Conservation (phyloP, 305 asterid genomes). For the Rubia tinctorum region DNA sequence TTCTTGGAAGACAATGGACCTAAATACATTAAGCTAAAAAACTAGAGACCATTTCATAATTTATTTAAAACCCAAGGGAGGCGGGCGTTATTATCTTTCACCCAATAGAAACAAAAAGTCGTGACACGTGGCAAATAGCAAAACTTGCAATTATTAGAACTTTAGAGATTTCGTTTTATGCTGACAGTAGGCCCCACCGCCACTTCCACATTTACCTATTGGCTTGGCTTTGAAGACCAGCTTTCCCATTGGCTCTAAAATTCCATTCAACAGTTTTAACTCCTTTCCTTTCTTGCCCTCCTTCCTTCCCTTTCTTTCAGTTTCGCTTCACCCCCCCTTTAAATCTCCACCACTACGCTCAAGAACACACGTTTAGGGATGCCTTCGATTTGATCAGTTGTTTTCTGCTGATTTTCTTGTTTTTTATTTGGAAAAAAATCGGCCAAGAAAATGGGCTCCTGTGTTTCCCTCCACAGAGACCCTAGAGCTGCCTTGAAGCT, state of each 20-base stretch:
- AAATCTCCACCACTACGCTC: background rate
- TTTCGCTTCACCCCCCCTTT: background rate
- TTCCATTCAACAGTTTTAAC: background rate
- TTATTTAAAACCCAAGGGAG: background rate
- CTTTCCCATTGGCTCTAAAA: background rate
- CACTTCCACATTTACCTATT: background rate
- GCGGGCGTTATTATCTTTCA: background rate
- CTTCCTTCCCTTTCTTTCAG: conserved; percentile 2
- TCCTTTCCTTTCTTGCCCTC: background rate
- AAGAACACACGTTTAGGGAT: background rate
- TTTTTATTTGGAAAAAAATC: background rate
- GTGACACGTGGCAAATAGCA: background rate
- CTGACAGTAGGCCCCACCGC: conserved; percentile 17
- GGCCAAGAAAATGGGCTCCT: conserved; percentile 52
- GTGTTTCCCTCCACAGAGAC: conserved; percentile 59
- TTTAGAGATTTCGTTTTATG: conserved; percentile 8
- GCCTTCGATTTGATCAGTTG: conserved; percentile 2
- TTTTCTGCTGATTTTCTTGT: background rate
- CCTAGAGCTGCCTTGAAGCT: conserved; percentile 40
- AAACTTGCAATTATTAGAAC: conserved; percentile 9
- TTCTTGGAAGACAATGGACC: too few relatives aligned
- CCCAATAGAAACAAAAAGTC: background rate
- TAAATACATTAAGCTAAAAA: too few relatives aligned
- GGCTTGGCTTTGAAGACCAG: conserved; percentile 21
- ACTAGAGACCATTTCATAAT: background rate